Evolutionary conservation across 768 basidiomycete species (phyloP).

Genomic region (Pulveroboletus sp.): DNA sequence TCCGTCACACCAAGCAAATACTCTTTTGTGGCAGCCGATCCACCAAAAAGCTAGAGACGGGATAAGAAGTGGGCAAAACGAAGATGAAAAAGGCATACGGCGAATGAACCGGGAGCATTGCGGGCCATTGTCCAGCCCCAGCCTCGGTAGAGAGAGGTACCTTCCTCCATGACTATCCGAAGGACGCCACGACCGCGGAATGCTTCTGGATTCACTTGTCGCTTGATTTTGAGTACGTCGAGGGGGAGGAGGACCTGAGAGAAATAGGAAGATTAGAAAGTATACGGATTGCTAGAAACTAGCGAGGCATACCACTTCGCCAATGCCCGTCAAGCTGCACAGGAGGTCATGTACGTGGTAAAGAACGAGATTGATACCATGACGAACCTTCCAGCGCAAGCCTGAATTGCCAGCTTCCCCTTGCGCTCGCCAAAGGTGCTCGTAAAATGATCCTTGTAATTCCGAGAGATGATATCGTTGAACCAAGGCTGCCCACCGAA

Average conservation of each 20-base stretch:
- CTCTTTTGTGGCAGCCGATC: constrained; percentile 92
- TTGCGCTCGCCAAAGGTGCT: constrained; percentile 89
- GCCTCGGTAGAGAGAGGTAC: constrained; percentile 88
- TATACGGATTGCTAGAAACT: not conserved
- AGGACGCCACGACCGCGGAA: constrained; percentile 92
- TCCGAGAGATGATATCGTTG: constrained; percentile 81
- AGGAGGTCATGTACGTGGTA: not conserved
- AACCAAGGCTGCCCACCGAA: constrained; percentile 99
- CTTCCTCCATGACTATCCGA: constrained; percentile 90
- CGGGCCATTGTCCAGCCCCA: constrained; percentile 99
- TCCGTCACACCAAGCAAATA: constrained; percentile 86
- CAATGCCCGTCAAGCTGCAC: constrained; percentile 70
- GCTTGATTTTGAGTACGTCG: constrained; percentile 97
- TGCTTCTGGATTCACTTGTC: constrained; percentile 97
- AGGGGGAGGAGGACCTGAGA: constrained; percentile 87
- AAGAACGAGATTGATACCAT: not conserved
- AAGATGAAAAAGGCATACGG: constrained; percentile 52
- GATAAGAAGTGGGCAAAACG: not conserved
- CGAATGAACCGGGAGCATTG: constrained; percentile 94
- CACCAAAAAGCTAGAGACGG: constrained; percentile 86
- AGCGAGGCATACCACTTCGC: constrained; percentile 79
- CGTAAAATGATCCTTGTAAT: constrained; percentile 81
- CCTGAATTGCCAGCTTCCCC: constrained; percentile 95
- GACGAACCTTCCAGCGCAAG: constrained; percentile 84
- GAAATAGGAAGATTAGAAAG: not conserved